Conservation (phyloP, 2,329 filamentous ascomycete species). For the Epichloe coenophiala region DNA sequence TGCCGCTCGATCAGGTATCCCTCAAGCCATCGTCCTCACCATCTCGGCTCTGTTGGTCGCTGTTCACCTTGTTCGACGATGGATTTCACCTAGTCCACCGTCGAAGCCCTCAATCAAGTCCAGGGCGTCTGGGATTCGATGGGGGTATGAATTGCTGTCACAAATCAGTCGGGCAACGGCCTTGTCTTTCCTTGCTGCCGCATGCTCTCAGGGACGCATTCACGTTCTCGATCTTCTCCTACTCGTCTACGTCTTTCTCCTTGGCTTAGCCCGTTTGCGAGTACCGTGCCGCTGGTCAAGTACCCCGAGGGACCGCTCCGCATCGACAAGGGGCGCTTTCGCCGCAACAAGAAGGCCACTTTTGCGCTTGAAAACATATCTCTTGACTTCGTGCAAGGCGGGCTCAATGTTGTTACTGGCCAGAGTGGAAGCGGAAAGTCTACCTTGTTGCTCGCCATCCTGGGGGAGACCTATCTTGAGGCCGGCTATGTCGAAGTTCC, state of each 20-base stretch:
- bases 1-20: constrained; percentile 27
- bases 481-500: constrained; percentile 33
- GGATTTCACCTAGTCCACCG: constrained; percentile 9
- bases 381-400: constrained; percentile 38
- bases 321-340: constrained; percentile 30
- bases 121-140: constrained; percentile 25
- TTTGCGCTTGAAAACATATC: constrained; percentile 36
- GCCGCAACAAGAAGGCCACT: constrained; percentile 33
- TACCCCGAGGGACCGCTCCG: constrained; percentile 32
- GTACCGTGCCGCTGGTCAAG: constrained; percentile 31
- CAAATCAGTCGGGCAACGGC: constrained; percentile 27
- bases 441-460: constrained; percentile 37
- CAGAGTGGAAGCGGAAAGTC: constrained; percentile 45
- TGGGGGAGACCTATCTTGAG: constrained; percentile 42
- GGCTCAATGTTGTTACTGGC: constrained; percentile 40
- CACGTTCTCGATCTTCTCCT: constrained; percentile 24
- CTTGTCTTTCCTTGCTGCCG: constrained; percentile 26
- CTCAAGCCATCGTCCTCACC: constrained; percentile 24
- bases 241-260: constrained; percentile 26
- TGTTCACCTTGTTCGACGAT: constrained; percentile 19
- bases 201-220: constrained; percentile 18
- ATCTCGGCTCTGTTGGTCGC: constrained; percentile 23
- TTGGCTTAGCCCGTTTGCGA: constrained; percentile 33
- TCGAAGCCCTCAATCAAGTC: constrained; percentile 9
- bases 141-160: constrained; percentile 28